Evolutionary conservation across 805 yeast genomes (phyloP).

Genomic region (Metschnikowia shivogae): DNA sequence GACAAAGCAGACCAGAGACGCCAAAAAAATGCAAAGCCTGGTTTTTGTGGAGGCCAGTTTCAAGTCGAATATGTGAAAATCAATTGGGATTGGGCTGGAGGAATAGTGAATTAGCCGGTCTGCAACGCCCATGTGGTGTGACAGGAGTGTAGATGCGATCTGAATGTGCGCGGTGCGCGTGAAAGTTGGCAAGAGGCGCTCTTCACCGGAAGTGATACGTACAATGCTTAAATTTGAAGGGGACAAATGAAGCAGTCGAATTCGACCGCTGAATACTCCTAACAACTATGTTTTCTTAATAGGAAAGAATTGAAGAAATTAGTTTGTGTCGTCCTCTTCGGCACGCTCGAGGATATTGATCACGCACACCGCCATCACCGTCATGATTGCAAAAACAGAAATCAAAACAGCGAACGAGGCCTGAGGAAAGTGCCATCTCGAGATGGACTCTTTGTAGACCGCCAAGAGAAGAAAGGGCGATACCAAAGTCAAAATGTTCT

Average conservation of each 20-base stretch:
- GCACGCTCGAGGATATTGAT: slow-evolving; percentile 10
- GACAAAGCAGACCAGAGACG: not conserved
- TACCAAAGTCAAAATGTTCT: slow-evolving; percentile 45
- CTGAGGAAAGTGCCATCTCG: slow-evolving; percentile 26
- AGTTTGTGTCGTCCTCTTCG: slow-evolving; percentile 7
- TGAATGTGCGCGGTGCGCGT: no score
- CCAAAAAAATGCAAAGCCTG: slow-evolving; percentile 1
- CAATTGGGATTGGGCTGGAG: not conserved
- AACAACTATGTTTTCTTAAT: no score
- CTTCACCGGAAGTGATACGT: no score
- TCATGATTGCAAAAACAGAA: slow-evolving; percentile 5
- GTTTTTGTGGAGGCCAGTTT: not conserved
- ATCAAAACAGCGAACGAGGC: slow-evolving; percentile 23
- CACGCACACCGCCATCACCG: slow-evolving; percentile 6
- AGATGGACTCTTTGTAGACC: slow-evolving; percentile 37
- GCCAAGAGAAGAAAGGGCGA: slow-evolving; percentile 47
- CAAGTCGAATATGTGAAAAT: no score
- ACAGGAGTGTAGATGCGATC: no score
- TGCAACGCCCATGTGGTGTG: no score
- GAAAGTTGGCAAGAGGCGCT: no score
- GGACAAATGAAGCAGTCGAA: no score
- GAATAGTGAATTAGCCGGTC: not conserved
- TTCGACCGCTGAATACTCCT: no score
- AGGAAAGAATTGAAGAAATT: no score
- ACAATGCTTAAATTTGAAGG: no score